Evolutionary conservation across 345 rosid species (phyloP), one percentile per base, ranked within the genome.

Genomic region (Toxicodendron radicans): DNA sequence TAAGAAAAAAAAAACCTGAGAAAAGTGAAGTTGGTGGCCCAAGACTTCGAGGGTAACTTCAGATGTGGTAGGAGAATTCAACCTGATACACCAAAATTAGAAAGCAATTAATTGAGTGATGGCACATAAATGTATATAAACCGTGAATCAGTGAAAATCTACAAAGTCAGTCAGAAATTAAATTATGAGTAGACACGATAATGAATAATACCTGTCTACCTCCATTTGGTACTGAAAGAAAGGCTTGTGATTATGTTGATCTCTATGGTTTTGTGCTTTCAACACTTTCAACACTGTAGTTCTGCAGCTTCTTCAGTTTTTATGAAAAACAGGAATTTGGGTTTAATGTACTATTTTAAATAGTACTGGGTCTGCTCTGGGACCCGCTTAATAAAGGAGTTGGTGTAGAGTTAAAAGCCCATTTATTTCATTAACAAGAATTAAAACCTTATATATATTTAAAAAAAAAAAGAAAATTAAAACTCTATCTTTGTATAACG

Each of bases 31-130:
- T 64, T 88, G 84, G 76, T 95, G 89, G 41, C 97, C 91, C 79
- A 92, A 60, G 58, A 87, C 85, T 80, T 94, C 99, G 72, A 94
- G 72, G 64, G 82, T 68, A 43, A 95, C 80, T 13, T 83, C 80
- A 51, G 88, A 87, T 2, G 92, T 91, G 79, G 85, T 89, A 16
- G 99, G 97, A 78, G 94, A 87, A 81, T 94, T 94, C 70, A 92
- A 83, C 88, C 96, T 94, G 76, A 52, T 7, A 43, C 43, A 68
- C 7, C 32, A 66, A 60, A 62, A 20, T 30, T 41, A 13, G 43
- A 21, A 27, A 74, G 13, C 10, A 48, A 4, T 1, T 13, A 14
- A 72, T 33, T 8, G 13, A 72, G 10, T 51, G 49, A 66, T 66
- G 11, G 57, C 5, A 13, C 70, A 24, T 1, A 2, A 27, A 46